phyloP scores from a whole-genome alignment of 2,329 filamentous ascomycete species.

The Ascocoryne sarcoides region DNA sequence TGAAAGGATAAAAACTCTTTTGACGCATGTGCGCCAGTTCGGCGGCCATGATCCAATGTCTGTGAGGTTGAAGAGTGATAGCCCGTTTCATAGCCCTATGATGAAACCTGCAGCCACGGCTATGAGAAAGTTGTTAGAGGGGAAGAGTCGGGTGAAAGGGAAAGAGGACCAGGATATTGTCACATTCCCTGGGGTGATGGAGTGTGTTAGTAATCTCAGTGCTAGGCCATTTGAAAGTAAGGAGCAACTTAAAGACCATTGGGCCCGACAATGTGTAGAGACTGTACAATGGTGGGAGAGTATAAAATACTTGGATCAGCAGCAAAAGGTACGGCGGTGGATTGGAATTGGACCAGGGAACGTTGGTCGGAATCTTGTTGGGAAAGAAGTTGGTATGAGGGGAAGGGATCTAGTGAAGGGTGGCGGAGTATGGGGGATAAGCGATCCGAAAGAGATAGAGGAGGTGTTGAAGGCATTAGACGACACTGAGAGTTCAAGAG shows the following conservation, averaged over 20 bases:
- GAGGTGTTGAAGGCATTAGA: conserved; percentile 57
- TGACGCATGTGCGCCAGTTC: conserved; percentile 82
- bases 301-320: conserved; percentile 79
- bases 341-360: conserved; percentile 90
- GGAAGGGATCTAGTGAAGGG: conserved; percentile 72
- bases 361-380: conserved; percentile 85
- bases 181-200: conserved; percentile 64
- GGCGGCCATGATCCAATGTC: conserved; percentile 84
- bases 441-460: conserved; percentile 67
- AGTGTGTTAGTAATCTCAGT: conserved; percentile 80
- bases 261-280: conserved; percentile 78
- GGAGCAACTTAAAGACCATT: conserved; percentile 66
- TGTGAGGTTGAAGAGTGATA: conserved; percentile 77
- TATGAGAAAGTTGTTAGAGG: conserved; percentile 60
- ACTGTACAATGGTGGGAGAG: conserved; percentile 94
- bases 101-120: conserved; percentile 77
- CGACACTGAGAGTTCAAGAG: conserved; percentile 43
- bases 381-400: conserved; percentile 87
- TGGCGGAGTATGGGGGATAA: conserved; percentile 88
- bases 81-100: conserved; percentile 83
- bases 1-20: conserved; percentile 67
- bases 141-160: conserved; percentile 45
- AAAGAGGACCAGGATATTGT: conserved; percentile 55
- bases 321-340: conserved; percentile 74
- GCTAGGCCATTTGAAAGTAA: conserved; percentile 67